phyloP scores from a whole-genome alignment of 2,329 filamentous ascomycete species.

The Xylaria sp. region DNA sequence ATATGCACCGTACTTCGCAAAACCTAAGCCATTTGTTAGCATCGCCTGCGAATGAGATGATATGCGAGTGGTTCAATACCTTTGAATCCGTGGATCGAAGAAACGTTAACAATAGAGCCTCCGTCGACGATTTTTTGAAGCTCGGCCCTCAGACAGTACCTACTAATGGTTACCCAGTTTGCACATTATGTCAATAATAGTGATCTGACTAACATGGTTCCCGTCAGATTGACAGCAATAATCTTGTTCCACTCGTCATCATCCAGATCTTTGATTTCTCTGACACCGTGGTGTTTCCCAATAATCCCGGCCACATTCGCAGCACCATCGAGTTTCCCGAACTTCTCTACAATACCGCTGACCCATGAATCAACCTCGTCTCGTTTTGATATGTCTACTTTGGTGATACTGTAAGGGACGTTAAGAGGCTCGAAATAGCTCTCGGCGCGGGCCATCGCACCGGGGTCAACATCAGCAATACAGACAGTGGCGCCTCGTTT shows the following conservation, averaged over 20 bases:
- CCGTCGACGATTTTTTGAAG: conserved; percentile 58
- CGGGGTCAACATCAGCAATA: conserved; percentile 48
- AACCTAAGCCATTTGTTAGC: conserved; percentile 50
- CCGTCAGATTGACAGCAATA: conserved; percentile 61
- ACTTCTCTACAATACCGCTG: conserved; percentile 56
- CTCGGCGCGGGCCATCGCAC: conserved; percentile 44
- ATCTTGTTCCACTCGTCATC: conserved; percentile 62
- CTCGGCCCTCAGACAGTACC: conserved; percentile 60
- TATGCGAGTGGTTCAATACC: conserved; percentile 52
- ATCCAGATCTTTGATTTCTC: conserved; percentile 56
- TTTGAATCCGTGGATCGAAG: conserved; percentile 63
- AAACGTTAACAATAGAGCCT: conserved; percentile 69
- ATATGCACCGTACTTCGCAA: conserved; percentile 54
- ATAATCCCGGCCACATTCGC: conserved; percentile 66
- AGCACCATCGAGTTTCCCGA: conserved; percentile 65
- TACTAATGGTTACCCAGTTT: conserved; percentile 33
- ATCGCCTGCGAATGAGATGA: conserved; percentile 23
- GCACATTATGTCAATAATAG: background rate
- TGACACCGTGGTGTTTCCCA: conserved; percentile 56
- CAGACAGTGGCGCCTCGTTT: conserved; percentile 47
- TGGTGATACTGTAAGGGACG: conserved; percentile 50
- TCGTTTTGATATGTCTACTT: conserved; percentile 61
- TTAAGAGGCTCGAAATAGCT: conserved; percentile 45
- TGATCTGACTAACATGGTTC: conserved; percentile 54
- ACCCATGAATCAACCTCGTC: conserved; percentile 64